Conservation (phyloP, 305 asterid species). For the Ruellia speciosa region DNA sequence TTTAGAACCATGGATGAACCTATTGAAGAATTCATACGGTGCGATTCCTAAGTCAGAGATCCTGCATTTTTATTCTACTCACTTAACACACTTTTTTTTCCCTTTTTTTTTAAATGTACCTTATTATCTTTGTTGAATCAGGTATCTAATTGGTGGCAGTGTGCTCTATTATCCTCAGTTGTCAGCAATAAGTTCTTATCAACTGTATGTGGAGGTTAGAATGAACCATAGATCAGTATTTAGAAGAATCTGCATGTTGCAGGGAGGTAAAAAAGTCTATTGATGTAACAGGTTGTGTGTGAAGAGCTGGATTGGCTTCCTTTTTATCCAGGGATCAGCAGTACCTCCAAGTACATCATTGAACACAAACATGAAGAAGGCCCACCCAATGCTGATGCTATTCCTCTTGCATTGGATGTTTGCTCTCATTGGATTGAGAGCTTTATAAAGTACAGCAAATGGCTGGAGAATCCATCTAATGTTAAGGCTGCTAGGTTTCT, state of each 20-base stretch:
- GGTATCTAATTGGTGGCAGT: slow-evolving; percentile 90
- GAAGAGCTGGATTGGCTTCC: slow-evolving; percentile 99
- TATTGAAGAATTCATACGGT: slow-evolving; percentile 81
- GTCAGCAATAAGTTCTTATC: slow-evolving; percentile 95
- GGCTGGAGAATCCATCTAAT: slow-evolving; percentile 79
- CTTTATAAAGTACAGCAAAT: slow-evolving; percentile 87
- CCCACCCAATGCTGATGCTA: slow-evolving; percentile 73
- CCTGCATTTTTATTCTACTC: slow-evolving; percentile 21
- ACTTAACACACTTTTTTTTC: no score
- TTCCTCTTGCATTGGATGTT: slow-evolving; percentile 60
- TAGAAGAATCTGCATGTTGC: slow-evolving; percentile 21
- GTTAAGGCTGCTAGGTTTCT: slow-evolving; percentile 89
- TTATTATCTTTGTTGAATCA: slow-evolving; percentile 30
- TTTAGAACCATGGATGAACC: slow-evolving; percentile 54
- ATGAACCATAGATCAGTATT: slow-evolving; percentile 23
- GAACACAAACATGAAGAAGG: slow-evolving; percentile 55
- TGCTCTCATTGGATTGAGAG: slow-evolving; percentile 95
- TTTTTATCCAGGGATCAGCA: slow-evolving; percentile 72
- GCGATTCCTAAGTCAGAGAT: slow-evolving; percentile 22
- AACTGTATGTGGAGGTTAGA: slow-evolving; percentile 99
- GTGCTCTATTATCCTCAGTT: slow-evolving; percentile 94
- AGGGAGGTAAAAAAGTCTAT: slow-evolving; percentile 23
- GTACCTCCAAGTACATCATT: slow-evolving; percentile 31
- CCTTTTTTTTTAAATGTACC: slow-evolving; percentile 8
- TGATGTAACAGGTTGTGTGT: slow-evolving; percentile 73